Evolutionary conservation across 2,329 filamentous ascomycete species (phyloP).

Genomic region (Cercospora zeina): DNA sequence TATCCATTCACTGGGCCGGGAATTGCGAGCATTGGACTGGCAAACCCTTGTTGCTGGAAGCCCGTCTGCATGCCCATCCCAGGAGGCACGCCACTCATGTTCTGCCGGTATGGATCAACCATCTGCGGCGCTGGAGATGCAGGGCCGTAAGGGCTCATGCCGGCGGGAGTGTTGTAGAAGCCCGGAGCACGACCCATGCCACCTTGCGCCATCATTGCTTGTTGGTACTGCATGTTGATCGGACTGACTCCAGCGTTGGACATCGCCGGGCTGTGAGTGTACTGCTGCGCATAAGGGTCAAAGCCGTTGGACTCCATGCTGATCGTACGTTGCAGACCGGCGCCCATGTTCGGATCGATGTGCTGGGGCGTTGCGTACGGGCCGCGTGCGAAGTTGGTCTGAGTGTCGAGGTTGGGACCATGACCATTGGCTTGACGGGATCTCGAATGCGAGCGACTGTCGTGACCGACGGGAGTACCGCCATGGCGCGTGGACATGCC

Average conservation of each 20-base stretch:
- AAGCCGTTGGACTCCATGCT: conserved; percentile 54
- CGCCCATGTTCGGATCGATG: conserved; percentile 34
- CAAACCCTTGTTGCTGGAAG: conserved; percentile 33
- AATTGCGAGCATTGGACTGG: conserved; percentile 36
- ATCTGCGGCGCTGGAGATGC: conserved; percentile 35
- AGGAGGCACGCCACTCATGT: conserved; percentile 42
- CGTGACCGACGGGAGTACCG: conserved; percentile 41
- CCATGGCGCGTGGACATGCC: conserved; percentile 66
- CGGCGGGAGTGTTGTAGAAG: conserved; percentile 34
- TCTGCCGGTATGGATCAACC: conserved; percentile 48
- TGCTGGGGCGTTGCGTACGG: conserved; percentile 42
- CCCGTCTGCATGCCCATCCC: conserved; percentile 39
- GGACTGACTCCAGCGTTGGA: conserved; percentile 40
- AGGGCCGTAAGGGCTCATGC: conserved; percentile 33
- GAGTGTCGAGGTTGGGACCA: conserved; percentile 39
- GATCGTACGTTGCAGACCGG: conserved; percentile 47
- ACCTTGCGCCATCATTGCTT: conserved; percentile 51
- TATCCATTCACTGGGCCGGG: conserved; percentile 33
- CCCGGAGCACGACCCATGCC: conserved; percentile 40
- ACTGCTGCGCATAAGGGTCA: conserved; percentile 48
- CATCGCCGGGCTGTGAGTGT: conserved; percentile 42
- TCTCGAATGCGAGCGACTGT: conserved; percentile 41
- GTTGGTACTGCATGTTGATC: conserved; percentile 57
- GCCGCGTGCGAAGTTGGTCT: conserved; percentile 39
- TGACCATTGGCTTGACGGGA: conserved; percentile 38